Base-by-base conservation (phyloP, 2,329 filamentous ascomycete genomes). In the Phialophora tarda region DNA sequence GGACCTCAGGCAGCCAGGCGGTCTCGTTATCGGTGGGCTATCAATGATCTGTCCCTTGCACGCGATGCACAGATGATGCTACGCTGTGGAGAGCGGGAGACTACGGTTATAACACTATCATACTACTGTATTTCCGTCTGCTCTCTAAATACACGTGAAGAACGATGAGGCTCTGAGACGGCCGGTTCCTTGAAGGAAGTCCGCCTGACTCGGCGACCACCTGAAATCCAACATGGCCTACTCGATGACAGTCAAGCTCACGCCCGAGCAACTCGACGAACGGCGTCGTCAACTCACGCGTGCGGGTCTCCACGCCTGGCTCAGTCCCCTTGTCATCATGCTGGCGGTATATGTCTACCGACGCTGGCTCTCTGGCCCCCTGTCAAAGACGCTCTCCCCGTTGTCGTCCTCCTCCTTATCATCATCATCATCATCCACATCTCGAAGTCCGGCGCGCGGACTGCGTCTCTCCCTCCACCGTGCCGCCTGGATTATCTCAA, bases 241-340 rank as follows among this genome's bases (percentile, higher is more conserved):
- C 73, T 81, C 81, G 30, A 88, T 88, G 69, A 75, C 53, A 4
- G 53, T 84, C 44, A 78, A 78, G n/a, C 77, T 86, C 28, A 78
- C 80, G 12, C 75, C 82, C 14, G 77, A 80, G 28, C 82, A 87
- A 69, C 81, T 82, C 62, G 77, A 82, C 55, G 78, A 80, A 28
- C 81, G 86, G 41, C 80, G 85, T 38, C 77, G 81, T 26, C 73
- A 83, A 26, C 81, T 89, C n/a, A 82, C 87, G 71, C 77, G 77
- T 58, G 85, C 86, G 61, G 85, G 84, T 7, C 75, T 79, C n/a
- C 76, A 84, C 44, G 86, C 85, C 17, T 86, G 88, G 74, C 75
- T 81, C 67, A 86, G 85, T 1, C 78, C 83, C 4, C 66, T 87
- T 8, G 68, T 82, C 3, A 76, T 83, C 14, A 72, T 81, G 28